phyloP scores from a whole-genome alignment of 139 green algal species.

The Chlamydomonas sp. region DNA sequence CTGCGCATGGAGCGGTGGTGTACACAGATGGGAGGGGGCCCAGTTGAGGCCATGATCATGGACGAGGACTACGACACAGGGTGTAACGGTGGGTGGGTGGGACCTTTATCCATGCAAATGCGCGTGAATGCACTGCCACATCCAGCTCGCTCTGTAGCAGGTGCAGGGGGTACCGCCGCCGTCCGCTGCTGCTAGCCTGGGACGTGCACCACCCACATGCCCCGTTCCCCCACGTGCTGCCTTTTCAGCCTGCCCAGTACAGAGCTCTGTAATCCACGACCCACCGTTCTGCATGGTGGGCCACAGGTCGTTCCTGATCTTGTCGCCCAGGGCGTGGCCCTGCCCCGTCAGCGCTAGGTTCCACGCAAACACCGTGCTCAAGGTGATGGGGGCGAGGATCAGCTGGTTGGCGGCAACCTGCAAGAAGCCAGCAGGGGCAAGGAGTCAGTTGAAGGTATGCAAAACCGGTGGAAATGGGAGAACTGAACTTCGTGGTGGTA shows the following conservation, averaged over 20 bases:
- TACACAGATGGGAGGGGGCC: background rate
- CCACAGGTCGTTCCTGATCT: conserved; percentile 75
- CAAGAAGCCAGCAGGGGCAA: background rate
- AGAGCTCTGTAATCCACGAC: background rate
- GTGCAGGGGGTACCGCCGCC: too few species aligned
- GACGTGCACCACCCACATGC: too few species aligned
- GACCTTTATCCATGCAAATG: too few species aligned
- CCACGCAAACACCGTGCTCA: conserved; percentile 78
- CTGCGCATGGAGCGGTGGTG: conserved; percentile 40
- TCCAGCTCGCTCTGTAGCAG: too few species aligned
- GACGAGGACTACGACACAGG: too few species aligned
- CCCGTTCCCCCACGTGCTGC: too few species aligned
- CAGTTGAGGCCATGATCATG: too few species aligned
- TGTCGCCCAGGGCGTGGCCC: conserved; percentile 54
- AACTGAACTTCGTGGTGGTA: background rate
- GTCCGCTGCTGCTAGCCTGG: too few species aligned
- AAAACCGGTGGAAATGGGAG: background rate
- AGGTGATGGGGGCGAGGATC: conserved; percentile 72
- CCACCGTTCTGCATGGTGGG: conserved; percentile 78
- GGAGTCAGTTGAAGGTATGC: background rate
- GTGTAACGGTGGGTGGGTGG: too few species aligned
- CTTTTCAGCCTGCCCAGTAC: too few species aligned
- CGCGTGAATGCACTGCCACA: too few species aligned
- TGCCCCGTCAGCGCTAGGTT: conserved; percentile 70
- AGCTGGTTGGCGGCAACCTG: conserved; percentile 81